phyloP scores from a whole-genome alignment of 2,329 filamentous ascomycete species.

The Colletotrichum agaves region DNA sequence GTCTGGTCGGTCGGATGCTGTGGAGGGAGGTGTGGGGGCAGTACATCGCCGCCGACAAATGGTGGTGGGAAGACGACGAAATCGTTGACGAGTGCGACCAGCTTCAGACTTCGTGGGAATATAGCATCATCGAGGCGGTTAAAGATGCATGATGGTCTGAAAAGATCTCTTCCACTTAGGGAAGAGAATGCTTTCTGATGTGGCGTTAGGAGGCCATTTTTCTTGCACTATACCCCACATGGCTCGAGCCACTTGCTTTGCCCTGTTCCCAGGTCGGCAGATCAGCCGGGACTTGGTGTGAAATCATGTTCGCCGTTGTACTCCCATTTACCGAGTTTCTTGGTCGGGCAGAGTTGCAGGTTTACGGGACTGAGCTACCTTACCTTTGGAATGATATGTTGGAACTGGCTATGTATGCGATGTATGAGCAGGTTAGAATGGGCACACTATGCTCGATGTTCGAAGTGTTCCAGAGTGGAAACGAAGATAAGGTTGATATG shows the following conservation, averaged over 20 bases:
- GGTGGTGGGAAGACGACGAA: slow-evolving; percentile 71
- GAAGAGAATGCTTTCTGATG: slow-evolving; percentile 9
- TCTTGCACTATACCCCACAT: slow-evolving; percentile 30
- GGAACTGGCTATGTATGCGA: not conserved
- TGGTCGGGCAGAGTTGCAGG: slow-evolving; percentile 1
- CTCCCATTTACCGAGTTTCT: slow-evolving; percentile 22
- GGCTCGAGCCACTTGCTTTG: slow-evolving; percentile 13
- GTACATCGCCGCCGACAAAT: slow-evolving; percentile 59
- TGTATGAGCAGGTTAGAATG: slow-evolving; percentile 14
- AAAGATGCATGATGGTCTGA: slow-evolving; percentile 50
- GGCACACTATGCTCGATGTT: too few species aligned
- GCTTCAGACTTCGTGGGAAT: slow-evolving; percentile 68
- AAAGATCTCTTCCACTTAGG: not conserved
- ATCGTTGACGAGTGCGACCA: slow-evolving; percentile 66
- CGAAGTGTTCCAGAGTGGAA: not conserved
- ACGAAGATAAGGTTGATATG: not conserved
- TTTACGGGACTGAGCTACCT: slow-evolving; percentile 2
- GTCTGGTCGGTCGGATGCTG: slow-evolving; percentile 64
- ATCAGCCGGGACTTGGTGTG: slow-evolving; percentile 1
- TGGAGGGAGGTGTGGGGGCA: slow-evolving; percentile 71
- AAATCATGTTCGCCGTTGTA: slow-evolving; percentile 9
- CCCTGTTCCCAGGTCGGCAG: not conserved
- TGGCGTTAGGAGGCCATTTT: slow-evolving; percentile 34
- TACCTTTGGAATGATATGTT: slow-evolving; percentile 13
- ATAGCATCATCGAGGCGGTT: slow-evolving; percentile 65